These are phyloP conservation scores for Elsinoe ampelina DNA, from an alignment of 2,329 filamentous ascomycete species.

Conservation along the genomic window DNA sequence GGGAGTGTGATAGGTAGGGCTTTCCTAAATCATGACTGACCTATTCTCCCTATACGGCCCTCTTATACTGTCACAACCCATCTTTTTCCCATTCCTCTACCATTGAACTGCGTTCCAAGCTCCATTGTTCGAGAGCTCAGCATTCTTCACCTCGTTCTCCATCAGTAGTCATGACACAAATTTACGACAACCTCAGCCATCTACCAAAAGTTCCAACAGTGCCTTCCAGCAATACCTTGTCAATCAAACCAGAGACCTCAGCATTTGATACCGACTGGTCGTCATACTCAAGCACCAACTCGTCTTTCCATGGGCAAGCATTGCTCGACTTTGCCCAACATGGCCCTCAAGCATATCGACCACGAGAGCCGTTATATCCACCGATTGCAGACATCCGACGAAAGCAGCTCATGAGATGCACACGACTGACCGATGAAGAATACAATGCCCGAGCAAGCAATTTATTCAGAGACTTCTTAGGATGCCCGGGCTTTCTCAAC, in stretches of 20 bases:
- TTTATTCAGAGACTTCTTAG: constrained; percentile 23
- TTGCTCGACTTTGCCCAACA: constrained; percentile 1
- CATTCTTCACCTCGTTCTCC: background rate
- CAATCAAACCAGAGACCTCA: background rate
- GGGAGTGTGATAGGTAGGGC: background rate
- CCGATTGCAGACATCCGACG: background rate
- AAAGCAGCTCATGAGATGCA: background rate
- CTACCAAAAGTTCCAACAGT: constrained; percentile 5
- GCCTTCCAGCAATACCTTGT: background rate
- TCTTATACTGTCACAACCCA: constrained; percentile 1
- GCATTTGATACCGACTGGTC: background rate
- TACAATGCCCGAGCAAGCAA: constrained; percentile 19
- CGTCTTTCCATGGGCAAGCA: background rate
- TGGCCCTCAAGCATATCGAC: background rate
- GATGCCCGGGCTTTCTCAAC: constrained; percentile 36
- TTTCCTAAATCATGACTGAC: background rate
- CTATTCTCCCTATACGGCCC: background rate
- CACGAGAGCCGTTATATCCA: background rate
- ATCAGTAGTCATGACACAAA: constrained; percentile 2
- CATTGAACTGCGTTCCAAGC: constrained; percentile 1
- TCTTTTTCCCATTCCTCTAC: constrained; percentile 3
- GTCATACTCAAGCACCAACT: background rate
- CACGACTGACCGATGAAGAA: constrained; percentile 14
- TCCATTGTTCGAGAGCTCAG: constrained; percentile 5
- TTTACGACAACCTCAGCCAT: background rate